Percentiles rank a stretch among this genome's conserved stretches.
phyloP scores from a whole-genome alignment of 2,329 filamentous ascomycete species.

The Neofusicoccum laricinum region DNA sequence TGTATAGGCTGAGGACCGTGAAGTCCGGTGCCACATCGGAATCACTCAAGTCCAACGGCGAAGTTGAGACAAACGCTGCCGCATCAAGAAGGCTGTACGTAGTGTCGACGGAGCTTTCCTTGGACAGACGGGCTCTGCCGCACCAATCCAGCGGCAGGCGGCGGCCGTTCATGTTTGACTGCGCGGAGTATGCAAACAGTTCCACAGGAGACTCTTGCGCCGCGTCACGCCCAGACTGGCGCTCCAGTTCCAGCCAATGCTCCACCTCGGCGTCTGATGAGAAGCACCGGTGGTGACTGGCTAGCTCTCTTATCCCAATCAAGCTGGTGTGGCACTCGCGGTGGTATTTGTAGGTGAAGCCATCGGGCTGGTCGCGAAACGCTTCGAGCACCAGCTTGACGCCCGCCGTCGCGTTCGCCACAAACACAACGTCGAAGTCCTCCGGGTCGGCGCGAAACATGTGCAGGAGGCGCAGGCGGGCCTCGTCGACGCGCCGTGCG shows the following conservation, averaged over 20 bases:
- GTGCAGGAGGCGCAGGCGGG: conserved; percentile 65
- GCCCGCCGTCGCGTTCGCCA: conserved; percentile 86
- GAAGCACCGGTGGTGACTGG: conserved; percentile 64
- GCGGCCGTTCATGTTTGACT: conserved; percentile 88
- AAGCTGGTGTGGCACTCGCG: conserved; percentile 82
- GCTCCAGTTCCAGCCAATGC: conserved; percentile 59
- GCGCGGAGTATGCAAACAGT: conserved; percentile 80
- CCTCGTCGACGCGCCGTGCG: conserved; percentile 70
- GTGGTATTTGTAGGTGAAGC: conserved; percentile 83
- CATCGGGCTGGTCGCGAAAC: conserved; percentile 64
- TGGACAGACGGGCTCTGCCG: conserved; percentile 33
- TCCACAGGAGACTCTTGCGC: conserved; percentile 24
- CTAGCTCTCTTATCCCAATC: conserved; percentile 73
- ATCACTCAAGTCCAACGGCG: conserved; percentile 68
- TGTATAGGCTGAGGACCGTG: conserved; percentile 84
- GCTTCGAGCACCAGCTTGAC: conserved; percentile 84
- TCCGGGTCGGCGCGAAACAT: conserved; percentile 81
- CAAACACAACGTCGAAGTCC: conserved; percentile 85
- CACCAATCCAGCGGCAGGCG: conserved; percentile 73
- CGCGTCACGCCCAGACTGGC: conserved; percentile 27
- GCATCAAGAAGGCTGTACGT: conserved; percentile 77
- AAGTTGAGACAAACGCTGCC: conserved; percentile 75
- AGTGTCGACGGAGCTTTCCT: conserved; percentile 29
- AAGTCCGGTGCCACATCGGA: conserved; percentile 71
- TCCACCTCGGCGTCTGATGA: conserved; percentile 60